Conservation (phyloP, 345 rosid species). For the Sapria himalayana region DNA sequence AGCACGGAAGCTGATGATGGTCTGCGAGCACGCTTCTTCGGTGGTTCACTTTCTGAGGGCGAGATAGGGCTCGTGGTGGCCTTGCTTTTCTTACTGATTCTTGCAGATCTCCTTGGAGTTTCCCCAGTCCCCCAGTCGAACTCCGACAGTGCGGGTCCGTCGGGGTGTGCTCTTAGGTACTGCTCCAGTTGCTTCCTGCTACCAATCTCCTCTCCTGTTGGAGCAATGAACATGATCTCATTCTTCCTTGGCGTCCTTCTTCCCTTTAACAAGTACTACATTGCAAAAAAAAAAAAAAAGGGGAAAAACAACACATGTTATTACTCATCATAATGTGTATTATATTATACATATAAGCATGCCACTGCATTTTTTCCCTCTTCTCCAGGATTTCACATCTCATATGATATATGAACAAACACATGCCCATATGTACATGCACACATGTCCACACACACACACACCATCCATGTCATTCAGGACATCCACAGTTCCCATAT, state of each 20-base stretch:
- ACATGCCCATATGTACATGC: too few species aligned
- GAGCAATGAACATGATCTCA: constrained; percentile 52
- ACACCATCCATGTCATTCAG: too few species aligned
- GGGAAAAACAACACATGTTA: too few species aligned
- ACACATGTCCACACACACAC: too few species aligned
- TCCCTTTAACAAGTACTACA: constrained; percentile 40
- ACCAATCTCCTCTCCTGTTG: constrained; percentile 54
- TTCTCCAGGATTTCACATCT: too few species aligned
- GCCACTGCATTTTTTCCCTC: too few species aligned
- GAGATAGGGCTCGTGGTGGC: constrained; percentile 50
- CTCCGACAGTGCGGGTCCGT: constrained; percentile 32
- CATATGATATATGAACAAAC: too few species aligned
- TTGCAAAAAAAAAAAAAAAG: constrained; percentile 2
- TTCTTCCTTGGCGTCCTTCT: constrained; percentile 39
- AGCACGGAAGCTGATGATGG: constrained; percentile 31
- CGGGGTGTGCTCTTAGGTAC: constrained; percentile 56
- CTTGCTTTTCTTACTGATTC: constrained; percentile 54
- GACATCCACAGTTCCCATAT: too few species aligned
- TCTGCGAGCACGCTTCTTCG: constrained; percentile 44
- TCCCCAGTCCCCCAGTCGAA: constrained; percentile 79
- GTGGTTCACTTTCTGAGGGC: constrained; percentile 47
- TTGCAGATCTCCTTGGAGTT: constrained; percentile 69
- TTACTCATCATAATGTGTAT: too few species aligned
- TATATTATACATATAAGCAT: too few species aligned
- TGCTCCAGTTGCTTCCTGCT: constrained; percentile 51